Evolutionary conservation across 208 protist species (phyloP).

Genomic region (Leishmania turanica): DNA sequence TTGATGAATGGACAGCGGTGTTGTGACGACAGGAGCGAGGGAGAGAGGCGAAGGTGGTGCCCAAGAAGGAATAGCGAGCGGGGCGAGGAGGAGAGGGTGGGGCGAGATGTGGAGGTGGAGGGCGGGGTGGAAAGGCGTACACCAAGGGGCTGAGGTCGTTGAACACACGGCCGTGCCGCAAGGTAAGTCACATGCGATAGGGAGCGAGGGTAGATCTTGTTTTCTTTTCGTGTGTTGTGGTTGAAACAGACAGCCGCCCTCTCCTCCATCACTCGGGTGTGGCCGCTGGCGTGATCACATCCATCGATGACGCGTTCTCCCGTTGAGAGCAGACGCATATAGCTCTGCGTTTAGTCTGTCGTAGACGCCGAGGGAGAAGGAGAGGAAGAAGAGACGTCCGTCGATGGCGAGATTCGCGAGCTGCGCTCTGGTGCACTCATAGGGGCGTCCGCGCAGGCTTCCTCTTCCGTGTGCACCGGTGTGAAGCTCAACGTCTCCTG

Average conservation of each 20-base stretch:
- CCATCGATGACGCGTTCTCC: not conserved
- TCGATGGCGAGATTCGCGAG: not conserved
- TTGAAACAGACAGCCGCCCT: not conserved
- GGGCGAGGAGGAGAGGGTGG: not conserved
- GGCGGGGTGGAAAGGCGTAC: not conserved
- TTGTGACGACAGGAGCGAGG: not conserved
- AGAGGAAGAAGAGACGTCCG: conserved; percentile 15
- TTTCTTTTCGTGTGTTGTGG: not conserved
- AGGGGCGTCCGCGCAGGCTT: conserved; percentile 12
- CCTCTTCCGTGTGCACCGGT: conserved; percentile 10
- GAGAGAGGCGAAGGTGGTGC: not conserved
- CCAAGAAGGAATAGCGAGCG: not conserved
- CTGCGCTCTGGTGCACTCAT: conserved; percentile 17
- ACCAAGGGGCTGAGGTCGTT: not conserved
- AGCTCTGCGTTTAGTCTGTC: not conserved
- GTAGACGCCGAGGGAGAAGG: not conserved
- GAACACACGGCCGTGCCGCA: not conserved
- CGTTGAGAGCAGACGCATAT: not conserved
- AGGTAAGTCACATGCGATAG: not conserved
- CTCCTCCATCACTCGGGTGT: not conserved
- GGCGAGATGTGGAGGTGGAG: too few species aligned
- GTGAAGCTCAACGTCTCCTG: conserved; percentile 1
- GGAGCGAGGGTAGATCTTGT: not conserved
- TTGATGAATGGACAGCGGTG: not conserved
- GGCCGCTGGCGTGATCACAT: not conserved